These are phyloP conservation scores for Thelephora aurantiotincta DNA, from an alignment of 768 basidiomycete genomes.

Conservation along the genomic window DNA sequence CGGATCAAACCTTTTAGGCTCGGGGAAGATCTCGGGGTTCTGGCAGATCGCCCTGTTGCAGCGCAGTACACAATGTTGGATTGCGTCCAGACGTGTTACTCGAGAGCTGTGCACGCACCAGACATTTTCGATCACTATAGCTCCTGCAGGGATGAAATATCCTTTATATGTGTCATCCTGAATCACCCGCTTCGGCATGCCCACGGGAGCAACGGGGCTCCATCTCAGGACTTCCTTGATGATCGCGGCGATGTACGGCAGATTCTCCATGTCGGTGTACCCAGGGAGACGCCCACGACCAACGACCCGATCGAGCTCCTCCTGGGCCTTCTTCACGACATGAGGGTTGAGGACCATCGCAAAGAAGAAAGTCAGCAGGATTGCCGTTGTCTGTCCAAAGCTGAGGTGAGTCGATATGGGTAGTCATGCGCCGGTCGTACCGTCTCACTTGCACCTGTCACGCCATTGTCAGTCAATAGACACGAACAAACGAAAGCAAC, in stretches of 20 bases:
- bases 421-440: background rate
- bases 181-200: slow-evolving; percentile 4
- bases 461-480: background rate
- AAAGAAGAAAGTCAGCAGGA: slow-evolving; percentile 11
- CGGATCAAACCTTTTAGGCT: slow-evolving; percentile 3
- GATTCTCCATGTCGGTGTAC: slow-evolving; percentile 10
- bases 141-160: slow-evolving; percentile 8
- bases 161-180: slow-evolving; percentile 9
- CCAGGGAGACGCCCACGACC: slow-evolving; percentile 14
- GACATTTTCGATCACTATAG: slow-evolving; percentile 4
- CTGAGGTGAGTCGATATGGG: background rate
- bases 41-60: slow-evolving; percentile 6
- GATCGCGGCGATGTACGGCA: slow-evolving; percentile 12
- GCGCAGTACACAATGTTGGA: slow-evolving; percentile 2
- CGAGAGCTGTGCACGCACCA: slow-evolving; percentile 3
- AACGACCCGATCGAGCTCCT: slow-evolving; percentile 15
- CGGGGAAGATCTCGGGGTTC: slow-evolving; percentile 1
- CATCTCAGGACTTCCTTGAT: slow-evolving; percentile 13
- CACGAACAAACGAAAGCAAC: background rate
- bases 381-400: slow-evolving; percentile 7
- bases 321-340: slow-evolving; percentile 10
- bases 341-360: slow-evolving; percentile 12
- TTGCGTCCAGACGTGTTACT: background rate
- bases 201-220: slow-evolving; percentile 4
- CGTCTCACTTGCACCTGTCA: background rate